phyloP scores from a whole-genome alignment of 441 rosid genomes.

The Adansonia madagascariensis region DNA sequence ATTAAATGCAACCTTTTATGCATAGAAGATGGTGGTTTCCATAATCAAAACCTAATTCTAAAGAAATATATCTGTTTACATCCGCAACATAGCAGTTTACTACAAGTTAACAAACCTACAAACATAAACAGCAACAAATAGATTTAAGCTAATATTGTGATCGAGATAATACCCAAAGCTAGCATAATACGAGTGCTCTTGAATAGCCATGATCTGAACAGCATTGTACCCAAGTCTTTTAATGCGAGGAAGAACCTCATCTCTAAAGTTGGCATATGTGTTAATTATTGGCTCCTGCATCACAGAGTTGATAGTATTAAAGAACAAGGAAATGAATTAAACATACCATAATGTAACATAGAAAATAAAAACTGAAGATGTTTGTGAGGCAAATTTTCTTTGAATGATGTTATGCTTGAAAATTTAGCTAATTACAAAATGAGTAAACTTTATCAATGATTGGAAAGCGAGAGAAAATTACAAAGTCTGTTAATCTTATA shows the following conservation, averaged over 20 bases:
- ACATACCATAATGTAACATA: conserved; percentile 19
- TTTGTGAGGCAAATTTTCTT: neutral
- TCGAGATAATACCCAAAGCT: conserved; percentile 85
- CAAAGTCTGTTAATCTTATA: neutral
- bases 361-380: conserved; percentile 7
- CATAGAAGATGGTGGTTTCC: conserved; percentile 23
- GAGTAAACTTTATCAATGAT: neutral
- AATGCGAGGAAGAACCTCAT: conserved; percentile 96
- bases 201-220: conserved; percentile 98
- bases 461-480: neutral
- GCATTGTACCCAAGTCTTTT: conserved; percentile 96
- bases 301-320: conserved; percentile 31
- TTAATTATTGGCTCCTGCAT: conserved; percentile 88
- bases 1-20: conserved; percentile 37
- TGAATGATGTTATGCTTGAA: conserved; percentile 12
- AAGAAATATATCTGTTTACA: conserved; percentile 6
- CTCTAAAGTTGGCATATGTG: conserved; percentile 92
- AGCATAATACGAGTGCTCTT: conserved; percentile 97
- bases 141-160: conserved; percentile 20
- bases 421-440: neutral
- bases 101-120: conserved; percentile 8
- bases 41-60: conserved; percentile 21
- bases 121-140: conserved; percentile 18
- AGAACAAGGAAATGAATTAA: conserved; percentile 24
- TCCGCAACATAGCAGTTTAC: neutral